phyloP scores from a whole-genome alignment of 208 protist species.

The Trypanosomatidae sp. region DNA sequence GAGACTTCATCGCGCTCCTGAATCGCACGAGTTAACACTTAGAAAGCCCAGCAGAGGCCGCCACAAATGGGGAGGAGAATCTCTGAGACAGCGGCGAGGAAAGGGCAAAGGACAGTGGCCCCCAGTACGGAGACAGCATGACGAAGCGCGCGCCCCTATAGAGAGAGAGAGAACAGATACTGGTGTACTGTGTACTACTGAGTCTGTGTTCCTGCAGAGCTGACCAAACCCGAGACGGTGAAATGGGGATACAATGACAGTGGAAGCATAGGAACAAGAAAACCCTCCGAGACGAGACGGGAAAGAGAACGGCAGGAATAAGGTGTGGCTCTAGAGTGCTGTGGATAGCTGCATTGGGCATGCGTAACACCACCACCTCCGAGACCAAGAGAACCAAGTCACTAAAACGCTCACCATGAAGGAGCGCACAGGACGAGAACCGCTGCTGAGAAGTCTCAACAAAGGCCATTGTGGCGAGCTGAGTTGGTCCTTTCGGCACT shows the following conservation, averaged over 20 bases:
- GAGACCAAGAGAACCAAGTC: not conserved
- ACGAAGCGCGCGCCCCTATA: not conserved
- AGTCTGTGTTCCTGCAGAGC: not conserved
- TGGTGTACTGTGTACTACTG: not conserved
- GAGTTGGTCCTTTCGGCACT: not conserved
- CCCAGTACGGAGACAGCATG: not conserved
- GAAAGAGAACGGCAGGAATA: not conserved
- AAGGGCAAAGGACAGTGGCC: not conserved
- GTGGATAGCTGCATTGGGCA: too few species aligned
- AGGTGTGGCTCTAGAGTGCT: too few species aligned
- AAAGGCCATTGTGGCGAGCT: not conserved
- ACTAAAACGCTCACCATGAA: not conserved
- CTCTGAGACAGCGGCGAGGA: not conserved
- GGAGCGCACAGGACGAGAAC: not conserved
- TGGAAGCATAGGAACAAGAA: not conserved
- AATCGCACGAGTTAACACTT: not conserved
- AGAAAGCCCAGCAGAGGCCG: not conserved
- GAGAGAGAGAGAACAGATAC: not conserved
- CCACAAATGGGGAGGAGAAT: not conserved
- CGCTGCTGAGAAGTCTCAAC: not conserved
- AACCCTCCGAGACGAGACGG: not conserved
- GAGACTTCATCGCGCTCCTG: slow-evolving; percentile 53
- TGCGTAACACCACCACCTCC: too few species aligned
- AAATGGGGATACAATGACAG: too few species aligned
- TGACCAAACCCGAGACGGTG: not conserved